Evolutionary conservation across 2,329 filamentous ascomycete species (phyloP), one percentile per base, ranked within the genome.

Genomic region (Venturia carpophila): DNA sequence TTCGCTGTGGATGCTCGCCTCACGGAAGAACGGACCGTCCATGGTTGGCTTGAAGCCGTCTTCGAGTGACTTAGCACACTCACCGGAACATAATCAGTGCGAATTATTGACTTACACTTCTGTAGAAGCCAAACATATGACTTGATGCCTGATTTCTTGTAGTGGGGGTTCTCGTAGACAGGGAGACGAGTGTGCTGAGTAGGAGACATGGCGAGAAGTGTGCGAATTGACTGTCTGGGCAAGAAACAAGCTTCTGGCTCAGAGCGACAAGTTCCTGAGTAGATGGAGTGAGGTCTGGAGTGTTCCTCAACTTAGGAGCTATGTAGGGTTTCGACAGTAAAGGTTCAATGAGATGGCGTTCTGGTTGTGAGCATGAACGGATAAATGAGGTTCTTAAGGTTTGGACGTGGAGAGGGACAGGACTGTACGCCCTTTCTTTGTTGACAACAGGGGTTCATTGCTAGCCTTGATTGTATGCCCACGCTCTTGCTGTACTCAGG

Each of bases 71-170:
- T 49, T 41, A 39, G 62, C n/a, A 55, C 6, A 27, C n/a, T 24
- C 30, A 15, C 52, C 4, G 7, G 39, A 39, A 56, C 60, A 42
- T 24, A 21, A 41, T 13, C n/a, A n/a, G n/a, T n/a, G 19, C 39
- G n/a, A 49, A 52, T 24, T 5, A 15, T 7, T 62, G 24, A 61
- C 67, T 52, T 65, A 72, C 71, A 89, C 73, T 86, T 87, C 71
- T 82, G 82, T 69, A 89, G 75, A 10, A 83, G 74, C 68, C 80
- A 81, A 68, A 85, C 82, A 70, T 89, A 88, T 41, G 84, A 86
- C 75, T 87, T 88, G 67, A 78, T 78, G 60, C 86, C 86, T 10
- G 56, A 68, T 37, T 68, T 68, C 63, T 72, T 67, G 66, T 69
- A 73, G 21, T 68, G 64, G 2, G 67, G 65, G 62, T 74, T 74